Evolutionary conservation across 2,329 filamentous ascomycete species (phyloP).

Genomic region (Fonsecaea erecta): DNA sequence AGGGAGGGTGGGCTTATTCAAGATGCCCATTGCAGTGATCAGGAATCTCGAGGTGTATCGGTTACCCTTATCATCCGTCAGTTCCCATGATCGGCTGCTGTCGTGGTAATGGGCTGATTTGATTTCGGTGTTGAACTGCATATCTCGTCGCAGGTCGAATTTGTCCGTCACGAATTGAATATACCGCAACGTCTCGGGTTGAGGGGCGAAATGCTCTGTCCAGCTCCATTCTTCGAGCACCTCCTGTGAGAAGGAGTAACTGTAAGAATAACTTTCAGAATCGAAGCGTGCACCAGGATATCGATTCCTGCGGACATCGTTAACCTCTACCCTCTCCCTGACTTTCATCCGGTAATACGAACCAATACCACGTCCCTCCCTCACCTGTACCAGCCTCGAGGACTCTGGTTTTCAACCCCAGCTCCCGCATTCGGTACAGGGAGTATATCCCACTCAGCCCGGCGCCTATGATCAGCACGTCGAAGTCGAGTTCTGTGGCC

Average conservation of each 20-base stretch:
- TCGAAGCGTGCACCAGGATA: conserved; percentile 45
- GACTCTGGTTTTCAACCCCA: conserved; percentile 45
- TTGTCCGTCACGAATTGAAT: conserved; percentile 53
- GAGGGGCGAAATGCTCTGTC: conserved; percentile 29
- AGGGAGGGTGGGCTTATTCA: conserved; percentile 36
- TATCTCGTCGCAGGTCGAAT: conserved; percentile 45
- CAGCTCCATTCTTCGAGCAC: conserved; percentile 35
- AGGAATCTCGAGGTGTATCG: conserved; percentile 27
- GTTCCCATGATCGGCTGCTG: conserved; percentile 25
- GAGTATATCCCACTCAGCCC: conserved; percentile 51
- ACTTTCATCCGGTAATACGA: background rate
- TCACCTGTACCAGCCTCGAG: conserved; percentile 21
- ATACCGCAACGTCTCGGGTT: conserved; percentile 45
- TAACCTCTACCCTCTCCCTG: background rate
- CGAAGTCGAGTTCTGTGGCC: conserved; percentile 42
- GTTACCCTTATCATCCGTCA: conserved; percentile 20
- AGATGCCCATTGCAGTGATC: conserved; percentile 28
- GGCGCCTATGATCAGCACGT: conserved; percentile 49
- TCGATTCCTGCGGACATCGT: conserved; percentile 19
- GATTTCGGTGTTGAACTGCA: conserved; percentile 40
- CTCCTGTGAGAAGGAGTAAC: conserved; percentile 37
- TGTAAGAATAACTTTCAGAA: conserved; percentile 40
- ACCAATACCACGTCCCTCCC: conserved; percentile 26
- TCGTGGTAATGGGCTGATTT: conserved; percentile 27
- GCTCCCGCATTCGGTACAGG: conserved; percentile 49